phyloP scores from a whole-genome alignment of 768 basidiomycete species.

The Termitomyces sp. region DNA sequence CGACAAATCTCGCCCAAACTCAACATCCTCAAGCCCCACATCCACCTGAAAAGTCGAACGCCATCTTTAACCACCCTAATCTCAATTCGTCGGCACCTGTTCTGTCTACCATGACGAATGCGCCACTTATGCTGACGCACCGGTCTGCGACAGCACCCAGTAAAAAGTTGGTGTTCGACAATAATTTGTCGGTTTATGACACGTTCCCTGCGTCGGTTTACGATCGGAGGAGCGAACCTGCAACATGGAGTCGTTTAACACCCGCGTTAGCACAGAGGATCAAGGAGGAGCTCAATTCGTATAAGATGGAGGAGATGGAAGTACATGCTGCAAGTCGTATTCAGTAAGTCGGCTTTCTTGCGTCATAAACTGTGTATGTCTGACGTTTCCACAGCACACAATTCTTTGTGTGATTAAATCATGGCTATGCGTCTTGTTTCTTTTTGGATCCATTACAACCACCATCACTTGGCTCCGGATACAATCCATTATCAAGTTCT shows the following conservation, averaged over 20 bases:
- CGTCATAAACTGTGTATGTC: constrained; percentile 5
- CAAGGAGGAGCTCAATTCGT: constrained; percentile 97
- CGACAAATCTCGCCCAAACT: constrained; percentile 20
- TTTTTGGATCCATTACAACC: constrained; percentile 20
- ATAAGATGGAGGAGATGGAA: constrained; percentile 99
- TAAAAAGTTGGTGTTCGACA: constrained; percentile 85
- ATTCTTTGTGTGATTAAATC: constrained; percentile 70
- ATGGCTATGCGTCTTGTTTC: constrained; percentile 21
- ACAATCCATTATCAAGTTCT: constrained; percentile 17
- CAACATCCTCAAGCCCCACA: constrained; percentile 31
- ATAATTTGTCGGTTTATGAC: constrained; percentile 91
- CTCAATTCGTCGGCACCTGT: constrained; percentile 89
- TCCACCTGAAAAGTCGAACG: constrained; percentile 40
- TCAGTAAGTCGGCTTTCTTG: constrained; percentile 56
- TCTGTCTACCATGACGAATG: constrained; percentile 53
- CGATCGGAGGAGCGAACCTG: constrained; percentile 92
- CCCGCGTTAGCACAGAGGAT: constrained; percentile 94
- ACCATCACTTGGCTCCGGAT: constrained; percentile 10
- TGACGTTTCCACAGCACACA: constrained; percentile 56
- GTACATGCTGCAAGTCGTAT: constrained; percentile 92
- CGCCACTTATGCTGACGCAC: constrained; percentile 57
- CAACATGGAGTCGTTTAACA: constrained; percentile 95
- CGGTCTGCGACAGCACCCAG: constrained; percentile 67
- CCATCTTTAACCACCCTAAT: constrained; percentile 77
- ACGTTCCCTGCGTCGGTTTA: constrained; percentile 93